Conservation (phyloP, 2,329 filamentous ascomycete genomes). For the Hirsutella thompsonii region DNA sequence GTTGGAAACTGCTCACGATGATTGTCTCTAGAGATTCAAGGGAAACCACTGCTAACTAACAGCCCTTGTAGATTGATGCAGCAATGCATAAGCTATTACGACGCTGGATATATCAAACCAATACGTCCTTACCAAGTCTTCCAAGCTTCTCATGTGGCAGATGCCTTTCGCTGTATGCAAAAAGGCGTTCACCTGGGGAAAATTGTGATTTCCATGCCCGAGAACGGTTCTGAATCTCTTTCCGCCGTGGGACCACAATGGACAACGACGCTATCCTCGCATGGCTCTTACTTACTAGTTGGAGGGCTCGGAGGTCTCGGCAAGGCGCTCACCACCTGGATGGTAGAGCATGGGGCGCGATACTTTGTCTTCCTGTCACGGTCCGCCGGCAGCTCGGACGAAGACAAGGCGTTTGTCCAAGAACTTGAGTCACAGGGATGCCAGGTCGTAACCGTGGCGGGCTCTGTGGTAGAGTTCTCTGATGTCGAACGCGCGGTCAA, state of each 20-base stretch:
- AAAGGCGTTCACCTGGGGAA: conserved; percentile 11
- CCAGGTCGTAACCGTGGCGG: not conserved
- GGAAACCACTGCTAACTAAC: too few species aligned
- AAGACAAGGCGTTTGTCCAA: conserved; percentile 1
- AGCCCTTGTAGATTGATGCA: too few species aligned
- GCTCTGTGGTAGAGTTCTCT: conserved; percentile 1
- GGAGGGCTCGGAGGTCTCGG: conserved; percentile 1
- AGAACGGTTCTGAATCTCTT: not conserved
- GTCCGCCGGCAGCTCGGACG: conserved; percentile 1
- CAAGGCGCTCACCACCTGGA: not conserved
- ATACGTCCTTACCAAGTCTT: conserved; percentile 2
- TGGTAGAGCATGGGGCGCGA: not conserved
- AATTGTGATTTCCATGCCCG: conserved; percentile 7
- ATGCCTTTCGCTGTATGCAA: conserved; percentile 10
- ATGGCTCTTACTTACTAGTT: not conserved
- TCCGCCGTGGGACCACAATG: not conserved
- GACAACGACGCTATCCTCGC: not conserved
- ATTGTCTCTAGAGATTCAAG: not conserved
- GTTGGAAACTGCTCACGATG: too few species aligned
- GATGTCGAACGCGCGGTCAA: conserved; percentile 4
- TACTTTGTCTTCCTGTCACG: conserved; percentile 5
- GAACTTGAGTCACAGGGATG: conserved; percentile 5
- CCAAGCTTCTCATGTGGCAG: conserved; percentile 3
- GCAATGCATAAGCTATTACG: not conserved
- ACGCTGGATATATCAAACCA: conserved; percentile 2